Base-by-base conservation (phyloP, 1,139 yeast species). In the Arxiozyma slooffiae region DNA sequence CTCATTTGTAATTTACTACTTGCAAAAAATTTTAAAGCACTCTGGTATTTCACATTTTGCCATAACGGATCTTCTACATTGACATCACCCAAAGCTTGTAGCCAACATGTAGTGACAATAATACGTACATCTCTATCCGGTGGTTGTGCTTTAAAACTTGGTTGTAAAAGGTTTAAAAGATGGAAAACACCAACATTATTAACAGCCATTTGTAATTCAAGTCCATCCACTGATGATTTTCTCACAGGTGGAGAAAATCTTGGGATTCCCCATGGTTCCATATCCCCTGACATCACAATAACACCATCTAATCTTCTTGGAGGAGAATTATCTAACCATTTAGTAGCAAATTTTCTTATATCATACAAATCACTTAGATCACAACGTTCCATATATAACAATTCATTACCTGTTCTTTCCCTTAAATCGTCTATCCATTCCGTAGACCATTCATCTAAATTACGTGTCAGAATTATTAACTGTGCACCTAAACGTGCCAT, bases 51-150 rank as follows among this genome's bases (percentile, higher is more conserved):
- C 49, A 80, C 76, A 2, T 71, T 64, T 48, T 74, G 72, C 81
- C 85, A 84, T 48, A 87, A 72, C 41, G 89, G 74, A 67, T 92
- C 98, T 24, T 74, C 69, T 4, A 77, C 48, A 55, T 84, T 82
- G 20, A 89, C 64, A 17, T 75, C 76, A 1, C 86, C 97, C 67
- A 85, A 65, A 3, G 87, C 78, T 58, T 86, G 90, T 7, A 88
- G 72, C 52, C 87, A 72, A 67, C 98, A 92, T 0, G 87, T 77
- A 0, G 92, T 78, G 34, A 88, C 58, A 14, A 92, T 67, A 6
- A 92, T 79, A 45, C 97, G 73, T 2, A 92, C 96, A 62, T 90
- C 97, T 58, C 98, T 75, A 66, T 89, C 97, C 0, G 96, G 88
- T 1, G 97, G 95, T 68, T 92, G 98, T 1, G 82, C 83, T 54